Evolutionary conservation across 2,329 filamentous ascomycete genomes (phyloP).

Genomic region (Colletotrichum limetticola): DNA sequence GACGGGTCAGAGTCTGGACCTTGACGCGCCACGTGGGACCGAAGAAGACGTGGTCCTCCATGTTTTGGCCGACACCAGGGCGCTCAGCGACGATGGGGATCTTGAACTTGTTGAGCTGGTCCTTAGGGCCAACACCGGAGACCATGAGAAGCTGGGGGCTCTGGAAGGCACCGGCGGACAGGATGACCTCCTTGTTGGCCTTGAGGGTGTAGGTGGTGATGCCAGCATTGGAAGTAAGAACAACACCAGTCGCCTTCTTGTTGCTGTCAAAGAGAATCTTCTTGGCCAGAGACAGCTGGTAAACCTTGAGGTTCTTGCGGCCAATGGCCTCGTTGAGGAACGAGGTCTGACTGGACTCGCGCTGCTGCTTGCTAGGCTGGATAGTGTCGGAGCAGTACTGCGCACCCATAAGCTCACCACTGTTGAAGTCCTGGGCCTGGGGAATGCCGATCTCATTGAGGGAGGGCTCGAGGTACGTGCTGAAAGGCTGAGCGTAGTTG

Average conservation of each 20-base stretch:
- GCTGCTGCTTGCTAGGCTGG: slow-evolving; percentile 39
- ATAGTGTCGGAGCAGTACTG: slow-evolving; percentile 43
- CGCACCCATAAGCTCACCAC: slow-evolving; percentile 52
- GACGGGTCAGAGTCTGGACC: slow-evolving; percentile 34
- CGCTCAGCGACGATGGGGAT: slow-evolving; percentile 61
- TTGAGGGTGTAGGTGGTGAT: slow-evolving; percentile 29
- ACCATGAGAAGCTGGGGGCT: slow-evolving; percentile 75
- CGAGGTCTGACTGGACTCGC: slow-evolving; percentile 49
- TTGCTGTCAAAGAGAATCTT: slow-evolving; percentile 54
- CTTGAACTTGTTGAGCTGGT: slow-evolving; percentile 48
- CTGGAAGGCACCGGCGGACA: slow-evolving; percentile 84
- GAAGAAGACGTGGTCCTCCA: slow-evolving; percentile 80
- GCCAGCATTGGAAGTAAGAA: slow-evolving; percentile 39
- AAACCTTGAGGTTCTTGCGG: slow-evolving; percentile 50
- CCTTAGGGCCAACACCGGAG: slow-evolving; percentile 60
- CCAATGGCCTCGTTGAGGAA: slow-evolving; percentile 45
- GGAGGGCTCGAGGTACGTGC: slow-evolving; percentile 41
- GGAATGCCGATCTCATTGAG: slow-evolving; percentile 54
- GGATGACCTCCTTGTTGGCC: slow-evolving; percentile 73
- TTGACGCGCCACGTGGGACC: slow-evolving; percentile 34
- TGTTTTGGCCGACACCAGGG: slow-evolving; percentile 81
- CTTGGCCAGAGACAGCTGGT: slow-evolving; percentile 53
- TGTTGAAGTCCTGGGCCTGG: slow-evolving; percentile 48
- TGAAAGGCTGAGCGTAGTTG: slow-evolving; percentile 41
- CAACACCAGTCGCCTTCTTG: slow-evolving; percentile 53